Percentiles rank a stretch among this genome's conserved stretches.
Conservation (phyloP, 2,329 filamentous ascomycete genomes). For the Fusarium foetens region DNA sequence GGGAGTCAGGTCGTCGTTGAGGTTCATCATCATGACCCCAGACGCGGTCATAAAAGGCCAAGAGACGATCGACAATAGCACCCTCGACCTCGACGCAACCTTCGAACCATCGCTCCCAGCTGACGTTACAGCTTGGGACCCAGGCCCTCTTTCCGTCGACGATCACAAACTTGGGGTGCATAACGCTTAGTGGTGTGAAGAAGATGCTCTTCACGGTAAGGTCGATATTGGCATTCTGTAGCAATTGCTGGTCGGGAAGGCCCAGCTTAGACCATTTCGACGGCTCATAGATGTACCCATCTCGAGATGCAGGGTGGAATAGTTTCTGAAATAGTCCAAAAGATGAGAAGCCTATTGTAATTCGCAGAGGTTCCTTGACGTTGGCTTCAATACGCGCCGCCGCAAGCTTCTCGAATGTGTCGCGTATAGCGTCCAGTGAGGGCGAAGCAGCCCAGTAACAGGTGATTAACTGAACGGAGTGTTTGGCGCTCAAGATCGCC, state of each 20-base stretch:
- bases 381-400: slow-evolving; percentile 44
- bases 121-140: slow-evolving; percentile 84
- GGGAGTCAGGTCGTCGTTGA: background rate
- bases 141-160: slow-evolving; percentile 74
- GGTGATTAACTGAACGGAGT: slow-evolving; percentile 79
- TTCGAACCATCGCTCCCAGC: slow-evolving; percentile 90
- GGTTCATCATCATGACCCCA: slow-evolving; percentile 61
- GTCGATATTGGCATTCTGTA: slow-evolving; percentile 70
- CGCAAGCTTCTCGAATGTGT: slow-evolving; percentile 70
- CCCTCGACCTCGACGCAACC: slow-evolving; percentile 76
- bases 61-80: slow-evolving; percentile 67
- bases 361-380: slow-evolving; percentile 56
- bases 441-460: slow-evolving; percentile 82
- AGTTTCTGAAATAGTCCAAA: slow-evolving; percentile 78
- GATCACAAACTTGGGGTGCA: slow-evolving; percentile 86
- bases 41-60: slow-evolving; percentile 74
- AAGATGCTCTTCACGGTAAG: slow-evolving; percentile 81
- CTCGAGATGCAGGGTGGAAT: slow-evolving; percentile 71
- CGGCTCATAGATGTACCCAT: slow-evolving; percentile 70
- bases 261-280: slow-evolving; percentile 72
- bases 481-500: slow-evolving; percentile 67
- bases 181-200: slow-evolving; percentile 82
- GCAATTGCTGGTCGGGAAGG: slow-evolving; percentile 63
- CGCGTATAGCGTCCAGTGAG: slow-evolving; percentile 66
- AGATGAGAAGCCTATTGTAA: slow-evolving; percentile 82